Evolutionary conservation across 805 yeast genomes (phyloP), one percentile per base, ranked within the genome.

Genomic region (Ogataea thermomethanolica): DNA sequence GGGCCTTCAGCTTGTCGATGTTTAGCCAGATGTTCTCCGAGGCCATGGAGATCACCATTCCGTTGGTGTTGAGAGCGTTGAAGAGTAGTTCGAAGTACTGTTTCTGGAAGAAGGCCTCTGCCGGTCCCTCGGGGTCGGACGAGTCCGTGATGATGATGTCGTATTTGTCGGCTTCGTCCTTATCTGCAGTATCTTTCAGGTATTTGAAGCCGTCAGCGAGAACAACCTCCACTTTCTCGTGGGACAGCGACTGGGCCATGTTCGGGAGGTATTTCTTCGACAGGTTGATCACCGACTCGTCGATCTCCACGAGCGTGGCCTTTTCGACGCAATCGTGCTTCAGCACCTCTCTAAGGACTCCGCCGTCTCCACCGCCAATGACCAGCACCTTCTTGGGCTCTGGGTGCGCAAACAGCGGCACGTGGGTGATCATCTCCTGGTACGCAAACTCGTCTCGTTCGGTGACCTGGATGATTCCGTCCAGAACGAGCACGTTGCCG

Each of bases 311-410:
- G 61, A 89, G 71, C 10, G 84, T 81, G 11, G 85, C 83, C 33
- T 67, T 62, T 49, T 83, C 81, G 4, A 81, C 73, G 32, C 73
- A 67, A 5, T 72, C 69, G 28, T 68, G 67, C 64, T 89, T 90
- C 33, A 87, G 78, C 12, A 86, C 81, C 61, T 89, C 97, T 54
- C 97, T 74, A 26, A 90, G 66, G 14, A 89, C 96, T 46, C 97
- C 97, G 49, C 97, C 95, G 61, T 89, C 97, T 30, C 97, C 97
- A 20, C 97, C 97, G 21, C 97, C 97, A 53, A 89, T 85, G 23
- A 89, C 93, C 37, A 89, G 73, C 8, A 88, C 95, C 39, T 72
- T 74, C 51, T 75, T 76, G 1, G 97, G 96, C 29, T 70, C 55
- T 3, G 78, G 76, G 64, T 89, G 97, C 8, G 86, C 66, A 75